A percentile compares a stretch with the other conserved stretches of the same genome.
These are phyloP conservation scores for Lentinula novae-zelandiae DNA, from an alignment of 1,284 basidiomycete species.

Conservation along the genomic window DNA sequence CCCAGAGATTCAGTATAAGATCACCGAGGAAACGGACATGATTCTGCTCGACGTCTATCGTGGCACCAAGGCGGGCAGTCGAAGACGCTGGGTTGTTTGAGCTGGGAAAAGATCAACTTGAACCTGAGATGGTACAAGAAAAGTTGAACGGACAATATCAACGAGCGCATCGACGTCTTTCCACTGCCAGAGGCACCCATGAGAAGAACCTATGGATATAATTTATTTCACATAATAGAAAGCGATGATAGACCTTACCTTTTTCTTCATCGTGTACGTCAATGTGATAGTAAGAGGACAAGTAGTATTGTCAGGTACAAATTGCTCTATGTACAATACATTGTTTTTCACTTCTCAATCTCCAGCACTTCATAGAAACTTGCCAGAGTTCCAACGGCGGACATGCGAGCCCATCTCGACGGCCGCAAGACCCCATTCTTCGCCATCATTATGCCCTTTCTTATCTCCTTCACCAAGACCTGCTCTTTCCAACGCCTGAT, in stretches of 20 bases:
- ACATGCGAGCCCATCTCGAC: constrained; percentile 86
- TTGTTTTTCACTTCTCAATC: background rate
- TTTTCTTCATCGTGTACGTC: constrained; percentile 29
- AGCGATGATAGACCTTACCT: constrained; percentile 29
- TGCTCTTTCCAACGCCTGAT: constrained; percentile 91
- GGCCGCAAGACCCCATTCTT: constrained; percentile 94
- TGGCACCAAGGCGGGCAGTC: constrained; percentile 90
- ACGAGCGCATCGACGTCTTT: constrained; percentile 96
- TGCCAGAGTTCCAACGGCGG: constrained; percentile 74
- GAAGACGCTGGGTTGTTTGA: constrained; percentile 93
- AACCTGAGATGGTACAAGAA: constrained; percentile 9
- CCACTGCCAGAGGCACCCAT: constrained; percentile 93
- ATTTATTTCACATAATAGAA: constrained; percentile 16
- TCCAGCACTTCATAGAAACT: constrained; percentile 40
- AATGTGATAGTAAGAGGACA: background rate
- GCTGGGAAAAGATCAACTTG: constrained; percentile 37
- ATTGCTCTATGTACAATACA: background rate
- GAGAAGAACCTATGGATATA: constrained; percentile 66
- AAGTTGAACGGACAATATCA: constrained; percentile 82
- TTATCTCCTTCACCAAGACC: constrained; percentile 67
- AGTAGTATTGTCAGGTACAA: background rate
- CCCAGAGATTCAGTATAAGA: constrained; percentile 94
- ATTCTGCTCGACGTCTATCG: constrained; percentile 97
- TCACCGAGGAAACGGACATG: constrained; percentile 96
- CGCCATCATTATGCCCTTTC: constrained; percentile 90